Conservation (phyloP, 2,329 filamentous ascomycete genomes). For the Ceratocystis huliohia region DNA sequence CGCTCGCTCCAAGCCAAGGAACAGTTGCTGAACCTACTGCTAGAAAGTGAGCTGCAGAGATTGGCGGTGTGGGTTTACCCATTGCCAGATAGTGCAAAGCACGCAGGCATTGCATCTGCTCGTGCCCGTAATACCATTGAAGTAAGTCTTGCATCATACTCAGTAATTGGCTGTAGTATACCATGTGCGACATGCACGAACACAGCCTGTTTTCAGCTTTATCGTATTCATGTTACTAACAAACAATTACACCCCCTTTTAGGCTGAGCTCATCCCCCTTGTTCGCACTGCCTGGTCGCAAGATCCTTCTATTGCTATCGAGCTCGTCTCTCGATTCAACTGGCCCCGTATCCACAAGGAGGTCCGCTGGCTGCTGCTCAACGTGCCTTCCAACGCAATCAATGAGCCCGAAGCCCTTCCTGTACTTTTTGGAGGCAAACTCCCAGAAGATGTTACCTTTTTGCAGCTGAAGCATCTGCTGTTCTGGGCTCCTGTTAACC, state of each 20-base stretch:
- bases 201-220: neutral
- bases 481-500: constrained; percentile 87
- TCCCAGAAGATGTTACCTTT: constrained; percentile 62
- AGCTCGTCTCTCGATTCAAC: constrained; percentile 67
- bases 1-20: constrained; percentile 66
- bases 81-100: constrained; percentile 41
- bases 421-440: constrained; percentile 60
- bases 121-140: constrained; percentile 25
- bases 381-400: constrained; percentile 71
- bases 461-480: constrained; percentile 86
- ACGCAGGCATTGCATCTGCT: constrained; percentile 20
- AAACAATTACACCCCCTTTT: constrained; percentile 24
- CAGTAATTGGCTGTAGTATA: neutral
- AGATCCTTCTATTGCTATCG: constrained; percentile 73
- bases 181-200: neutral
- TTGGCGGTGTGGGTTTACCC: constrained; percentile 85
- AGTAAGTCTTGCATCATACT: neutral
- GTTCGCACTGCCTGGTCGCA: constrained; percentile 79
- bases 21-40: constrained; percentile 63
- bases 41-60: constrained; percentile 74
- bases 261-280: constrained; percentile 46
- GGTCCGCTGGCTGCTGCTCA: constrained; percentile 66
- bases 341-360: constrained; percentile 60
- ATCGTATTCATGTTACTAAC: neutral
- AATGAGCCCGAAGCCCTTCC: constrained; percentile 71